phyloP scores from a whole-genome alignment of 495 filamentous ascomycete genomes.

The Glarea lozoyensis region DNA sequence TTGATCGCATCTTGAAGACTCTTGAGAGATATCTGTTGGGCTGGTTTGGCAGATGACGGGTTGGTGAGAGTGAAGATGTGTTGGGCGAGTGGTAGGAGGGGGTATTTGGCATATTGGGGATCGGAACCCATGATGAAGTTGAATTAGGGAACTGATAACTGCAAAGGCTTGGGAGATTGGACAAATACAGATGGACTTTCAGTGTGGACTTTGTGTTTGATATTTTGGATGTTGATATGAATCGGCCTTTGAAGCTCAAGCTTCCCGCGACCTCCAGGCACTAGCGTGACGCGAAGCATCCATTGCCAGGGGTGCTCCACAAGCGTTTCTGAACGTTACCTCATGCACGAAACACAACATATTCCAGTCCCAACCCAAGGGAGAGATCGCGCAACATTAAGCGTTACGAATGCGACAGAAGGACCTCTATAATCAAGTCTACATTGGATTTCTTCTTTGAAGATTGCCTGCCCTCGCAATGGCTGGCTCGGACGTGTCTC shows the following conservation, averaged over 20 bases:
- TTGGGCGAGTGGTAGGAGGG: slow-evolving; percentile 84
- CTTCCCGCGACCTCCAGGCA: slow-evolving; percentile 14
- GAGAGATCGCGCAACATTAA: too few relatives aligned
- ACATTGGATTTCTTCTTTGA: too few relatives aligned
- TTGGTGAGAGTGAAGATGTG: slow-evolving; percentile 96
- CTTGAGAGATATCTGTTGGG: slow-evolving; percentile 68
- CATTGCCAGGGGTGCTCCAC: too few relatives aligned
- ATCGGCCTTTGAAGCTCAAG: slow-evolving; percentile 10
- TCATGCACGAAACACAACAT: too few relatives aligned
- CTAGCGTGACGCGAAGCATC: slow-evolving; percentile 18
- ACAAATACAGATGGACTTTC: too few relatives aligned
- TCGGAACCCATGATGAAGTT: slow-evolving; percentile 77
- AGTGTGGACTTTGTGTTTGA: neutral
- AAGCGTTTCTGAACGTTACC: neutral
- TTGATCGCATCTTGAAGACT: slow-evolving; percentile 85
- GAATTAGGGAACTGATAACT: neutral
- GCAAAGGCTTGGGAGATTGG: too few relatives aligned
- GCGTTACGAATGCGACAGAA: too few relatives aligned
- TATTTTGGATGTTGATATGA: slow-evolving; percentile 2
- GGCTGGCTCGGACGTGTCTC: slow-evolving; percentile 11
- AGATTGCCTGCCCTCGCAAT: neutral
- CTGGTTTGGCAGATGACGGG: slow-evolving; percentile 57
- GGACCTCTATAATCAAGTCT: too few relatives aligned
- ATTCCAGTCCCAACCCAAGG: too few relatives aligned
- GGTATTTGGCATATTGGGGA: slow-evolving; percentile 93